Evolutionary conservation across 306 rosid genomes (phyloP), one percentile per base, ranked within the genome.

Genomic region (Begonia peltatifolia): DNA sequence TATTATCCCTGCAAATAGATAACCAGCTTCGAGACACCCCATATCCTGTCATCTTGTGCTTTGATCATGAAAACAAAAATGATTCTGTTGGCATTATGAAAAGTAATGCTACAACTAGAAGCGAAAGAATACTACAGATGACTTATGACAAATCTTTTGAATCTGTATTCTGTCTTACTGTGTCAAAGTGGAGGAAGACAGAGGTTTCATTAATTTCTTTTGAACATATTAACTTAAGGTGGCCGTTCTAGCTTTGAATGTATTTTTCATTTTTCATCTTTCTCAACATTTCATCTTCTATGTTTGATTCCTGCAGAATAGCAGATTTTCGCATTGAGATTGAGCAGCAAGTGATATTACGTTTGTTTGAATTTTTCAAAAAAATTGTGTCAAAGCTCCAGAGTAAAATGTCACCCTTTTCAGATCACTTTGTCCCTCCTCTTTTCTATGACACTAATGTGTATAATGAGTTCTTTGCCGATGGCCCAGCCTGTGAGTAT

Each of bases 171-270:
- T 61, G 68, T 70, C 73, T 90, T 22, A 83, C 78, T 23, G 76
- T 81, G 56, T 90, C 95, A 11, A 90, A 90, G 64, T 89, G 97
- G 97, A 79, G 87, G 76, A 90, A 90, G 81, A 80, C 77, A 65
- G 95, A 90, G 69, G 71, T 68, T 58, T 78, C 87, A 46, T 69
- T 90, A 66, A 80, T 90, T 68, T 85, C 97, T 46, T 85, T 85
- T 71, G 95, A 85, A 68, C 72, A 76, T 73, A 74, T 90, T 72
- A 74, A 72, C 79, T 65, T 90, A 76, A 82, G 97, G 97, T 90
- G 51, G 59, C 11, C 52, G 51, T 69, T 66, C 14, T 59, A 54
- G 51, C 56, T 42, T 48, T 63, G 60, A 41, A 48, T 73, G 57
- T 30, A 16, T 64, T 44, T 53, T 38, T 36, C 36, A 25, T 47